phyloP scores from a whole-genome alignment of 1,284 basidiomycete species.

The Irpex rosettiformis region DNA sequence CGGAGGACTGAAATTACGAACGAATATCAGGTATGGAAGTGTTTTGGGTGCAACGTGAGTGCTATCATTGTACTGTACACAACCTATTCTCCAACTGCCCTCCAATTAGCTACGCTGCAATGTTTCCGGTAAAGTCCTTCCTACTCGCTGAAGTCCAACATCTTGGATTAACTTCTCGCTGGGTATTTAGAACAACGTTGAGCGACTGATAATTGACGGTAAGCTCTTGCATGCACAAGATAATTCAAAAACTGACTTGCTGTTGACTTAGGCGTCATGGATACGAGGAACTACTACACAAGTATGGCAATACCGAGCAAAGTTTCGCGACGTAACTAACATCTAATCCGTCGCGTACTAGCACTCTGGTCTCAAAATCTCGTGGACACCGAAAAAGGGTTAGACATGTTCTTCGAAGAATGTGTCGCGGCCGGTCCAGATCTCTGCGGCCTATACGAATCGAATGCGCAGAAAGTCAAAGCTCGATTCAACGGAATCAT shows the following conservation, averaged over 20 bases:
- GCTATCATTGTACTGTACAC: background rate
- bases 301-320: too few species aligned
- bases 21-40: conserved; percentile 19
- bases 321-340: too few species aligned
- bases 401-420: conserved; percentile 13
- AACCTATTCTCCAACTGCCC: background rate
- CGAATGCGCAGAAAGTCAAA: conserved; percentile 12
- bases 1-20: background rate
- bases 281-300: conserved; percentile 14
- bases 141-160: background rate
- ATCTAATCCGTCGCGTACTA: too few species aligned
- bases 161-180: background rate
- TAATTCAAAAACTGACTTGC: background rate
- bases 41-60: conserved; percentile 21
- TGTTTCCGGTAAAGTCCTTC: conserved; percentile 21
- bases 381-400: conserved; percentile 17
- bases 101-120: conserved; percentile 17
- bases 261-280: conserved; percentile 10
- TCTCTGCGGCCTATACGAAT: conserved; percentile 17
- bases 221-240: background rate
- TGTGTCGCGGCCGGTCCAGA: conserved; percentile 20
- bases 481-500: conserved; percentile 14
- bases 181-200: conserved; percentile 18
- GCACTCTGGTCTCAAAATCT: conserved; percentile 18
- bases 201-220: conserved; percentile 18